Conservation (phyloP, 176 grass and related monocot genomes). For the Rhynchospora tenuis region DNA sequence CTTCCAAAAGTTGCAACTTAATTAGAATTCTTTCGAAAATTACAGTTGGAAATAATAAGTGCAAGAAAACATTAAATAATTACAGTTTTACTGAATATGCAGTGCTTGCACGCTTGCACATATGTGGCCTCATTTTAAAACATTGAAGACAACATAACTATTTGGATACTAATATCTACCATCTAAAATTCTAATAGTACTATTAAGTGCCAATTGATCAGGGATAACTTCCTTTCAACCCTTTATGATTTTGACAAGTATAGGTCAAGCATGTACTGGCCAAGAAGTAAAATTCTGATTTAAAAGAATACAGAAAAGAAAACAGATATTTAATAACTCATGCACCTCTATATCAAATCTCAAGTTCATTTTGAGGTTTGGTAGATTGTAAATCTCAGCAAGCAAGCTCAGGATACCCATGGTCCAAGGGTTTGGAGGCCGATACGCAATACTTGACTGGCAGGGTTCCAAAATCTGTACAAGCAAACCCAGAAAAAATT, state of each 20-base stretch:
- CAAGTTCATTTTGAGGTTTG: constrained; percentile 99
- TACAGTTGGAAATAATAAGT: no score
- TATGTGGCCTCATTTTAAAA: no score
- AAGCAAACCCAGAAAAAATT: constrained; percentile 4
- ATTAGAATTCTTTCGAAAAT: no score
- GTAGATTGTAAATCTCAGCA: constrained; percentile 84
- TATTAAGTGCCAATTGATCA: neutral
- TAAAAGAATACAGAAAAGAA: constrained; percentile 13
- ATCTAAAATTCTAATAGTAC: constrained; percentile 16
- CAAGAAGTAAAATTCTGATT: neutral
- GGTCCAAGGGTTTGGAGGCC: constrained; percentile 97
- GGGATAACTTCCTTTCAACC: neutral
- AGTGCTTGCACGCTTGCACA: no score
- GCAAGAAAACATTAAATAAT: no score
- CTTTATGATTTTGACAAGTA: neutral
- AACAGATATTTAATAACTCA: neutral
- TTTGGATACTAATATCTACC: neutral
- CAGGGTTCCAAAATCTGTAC: constrained; percentile 93
- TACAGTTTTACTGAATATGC: no score
- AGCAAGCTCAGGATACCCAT: constrained; percentile 98
- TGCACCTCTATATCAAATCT: constrained; percentile 97
- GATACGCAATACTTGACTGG: constrained; percentile 91
- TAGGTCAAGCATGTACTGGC: neutral
- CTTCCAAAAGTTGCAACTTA: no score
- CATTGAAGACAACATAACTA: neutral